Base-by-base conservation (phyloP, 129 eudicot species). In the Erigeron canadensis region DNA sequence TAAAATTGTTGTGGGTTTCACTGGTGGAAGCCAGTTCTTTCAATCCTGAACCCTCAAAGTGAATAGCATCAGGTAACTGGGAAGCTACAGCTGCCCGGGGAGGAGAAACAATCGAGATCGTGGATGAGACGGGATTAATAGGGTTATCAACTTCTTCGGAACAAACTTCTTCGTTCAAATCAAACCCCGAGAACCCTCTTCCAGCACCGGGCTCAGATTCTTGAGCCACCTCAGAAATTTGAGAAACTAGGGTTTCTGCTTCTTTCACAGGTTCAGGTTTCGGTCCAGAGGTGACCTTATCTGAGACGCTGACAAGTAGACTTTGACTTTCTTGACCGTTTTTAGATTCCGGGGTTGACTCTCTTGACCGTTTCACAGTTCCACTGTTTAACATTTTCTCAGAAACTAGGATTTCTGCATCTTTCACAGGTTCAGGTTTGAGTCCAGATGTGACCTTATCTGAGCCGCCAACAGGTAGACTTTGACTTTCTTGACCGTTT, bases 1-100 rank as follows among this genome's bases (percentile, higher is more conserved):
- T 76, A 18, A 80, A 83, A 51, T 69, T 77, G 54, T 72, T 81
- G 51, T 64, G 81, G 69, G 75, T 75, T 46, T 77, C 96, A 81
- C 93, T 86, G 48, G 93, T 88, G 48, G 84, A 81, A 63, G 90
- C 87, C 15, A 90, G 76, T 38, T 88, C 95, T 81, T 91, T 88
- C 93, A 90, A 88, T n/a, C 87, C 96, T 60, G 76, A 46, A 54
- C 97, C 96, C 70, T 88, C 93, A 64, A 82, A 86, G 42, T 85
- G 87, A 78, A 90, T 69, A 0, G 84, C 63, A 39, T 6, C 34
- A 2, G 89, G 91, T 72, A 42, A 62, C 68, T 74, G 80, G 45
- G 81, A 6, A 54, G 89, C 83, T 17, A 84, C 83, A n/a, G 81
- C 69, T 44, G 89, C 87, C 64, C 87, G 84, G 37, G 90, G 84